A percentile compares a stretch with the other conserved stretches of the same genome.
Evolutionary conservation across 441 rosid genomes (phyloP).

Genomic region (Croton setiger): DNA sequence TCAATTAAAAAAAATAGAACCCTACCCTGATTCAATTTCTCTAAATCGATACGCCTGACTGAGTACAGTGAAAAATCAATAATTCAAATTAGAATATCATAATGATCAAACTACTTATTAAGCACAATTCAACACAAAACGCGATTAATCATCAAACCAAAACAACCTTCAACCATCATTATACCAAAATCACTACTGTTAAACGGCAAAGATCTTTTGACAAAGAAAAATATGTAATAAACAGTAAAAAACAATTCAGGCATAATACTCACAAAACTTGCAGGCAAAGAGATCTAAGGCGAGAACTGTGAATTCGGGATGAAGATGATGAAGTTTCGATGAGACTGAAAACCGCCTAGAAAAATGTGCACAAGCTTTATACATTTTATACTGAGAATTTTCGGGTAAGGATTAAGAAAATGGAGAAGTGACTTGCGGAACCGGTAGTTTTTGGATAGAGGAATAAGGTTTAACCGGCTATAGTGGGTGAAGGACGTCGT

Average conservation of each 20-base stretch:
- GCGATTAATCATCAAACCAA: neutral
- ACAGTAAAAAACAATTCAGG: too few species aligned
- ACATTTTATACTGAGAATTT: neutral
- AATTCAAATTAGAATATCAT: neutral
- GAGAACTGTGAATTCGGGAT: conserved; percentile 3
- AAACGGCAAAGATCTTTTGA: conserved; percentile 15
- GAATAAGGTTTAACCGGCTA: conserved; percentile 35
- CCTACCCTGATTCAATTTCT: conserved; percentile 1
- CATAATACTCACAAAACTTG: conserved; percentile 18
- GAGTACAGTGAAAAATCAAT: neutral
- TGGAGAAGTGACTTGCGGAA: conserved; percentile 29
- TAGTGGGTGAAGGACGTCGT: conserved; percentile 26
- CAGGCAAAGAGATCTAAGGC: conserved; percentile 27
- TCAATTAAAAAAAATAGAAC: neutral
- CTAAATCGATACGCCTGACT: neutral
- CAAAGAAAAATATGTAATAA: neutral
- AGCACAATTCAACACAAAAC: neutral
- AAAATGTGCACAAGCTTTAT: conserved; percentile 14
- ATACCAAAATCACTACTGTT: conserved; percentile 4
- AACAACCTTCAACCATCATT: conserved; percentile 1
- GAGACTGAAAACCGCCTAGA: conserved; percentile 29
- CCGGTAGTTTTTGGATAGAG: conserved; percentile 26
- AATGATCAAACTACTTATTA: neutral
- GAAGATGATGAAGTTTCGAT: conserved; percentile 21
- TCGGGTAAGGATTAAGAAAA: conserved; percentile 15